Evolutionary conservation across 805 yeast genomes (phyloP).

Genomic region (Metschnikowia koreensis): DNA sequence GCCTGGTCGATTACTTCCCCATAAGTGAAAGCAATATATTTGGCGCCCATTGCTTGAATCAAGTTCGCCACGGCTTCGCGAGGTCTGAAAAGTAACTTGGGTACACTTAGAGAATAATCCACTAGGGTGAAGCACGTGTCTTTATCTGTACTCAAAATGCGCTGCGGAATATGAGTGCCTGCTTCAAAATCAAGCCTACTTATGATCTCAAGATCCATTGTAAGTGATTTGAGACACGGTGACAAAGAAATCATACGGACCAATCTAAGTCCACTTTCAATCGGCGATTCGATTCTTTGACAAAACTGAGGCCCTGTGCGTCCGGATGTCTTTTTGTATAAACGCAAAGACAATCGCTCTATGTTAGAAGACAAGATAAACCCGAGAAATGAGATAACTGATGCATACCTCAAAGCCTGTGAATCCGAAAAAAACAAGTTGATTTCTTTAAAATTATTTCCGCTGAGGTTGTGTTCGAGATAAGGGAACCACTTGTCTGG

Average conservation of each 20-base stretch:
- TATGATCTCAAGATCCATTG: conserved; percentile 16
- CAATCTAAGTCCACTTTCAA: conserved; percentile 1
- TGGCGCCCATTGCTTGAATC: conserved; percentile 14
- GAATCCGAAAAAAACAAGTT: conserved; percentile 20
- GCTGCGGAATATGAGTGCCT: neutral
- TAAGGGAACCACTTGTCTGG: neutral
- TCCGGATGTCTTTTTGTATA: conserved; percentile 2
- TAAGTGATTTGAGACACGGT: conserved; percentile 9
- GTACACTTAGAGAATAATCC: conserved; percentile 22
- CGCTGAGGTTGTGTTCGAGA: neutral
- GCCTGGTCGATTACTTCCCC: conserved; percentile 31
- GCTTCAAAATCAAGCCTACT: neutral
- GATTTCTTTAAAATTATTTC: conserved; percentile 5
- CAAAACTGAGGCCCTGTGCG: neutral
- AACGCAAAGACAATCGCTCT: neutral
- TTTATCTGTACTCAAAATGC: neutral
- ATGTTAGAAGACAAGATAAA: neutral
- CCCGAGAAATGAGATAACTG: conserved; percentile 2
- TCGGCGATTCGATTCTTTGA: neutral
- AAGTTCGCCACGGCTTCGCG: conserved; percentile 14
- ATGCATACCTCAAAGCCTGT: conserved; percentile 12
- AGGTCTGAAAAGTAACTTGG: conserved; percentile 12
- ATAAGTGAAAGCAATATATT: conserved; percentile 21
- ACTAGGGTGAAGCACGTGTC: conserved; percentile 18
- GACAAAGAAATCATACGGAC: conserved; percentile 5